Evolutionary conservation across 1,284 basidiomycete species (phyloP), one percentile per base, ranked within the genome.

Genomic region (Calocybe gambosa): DNA sequence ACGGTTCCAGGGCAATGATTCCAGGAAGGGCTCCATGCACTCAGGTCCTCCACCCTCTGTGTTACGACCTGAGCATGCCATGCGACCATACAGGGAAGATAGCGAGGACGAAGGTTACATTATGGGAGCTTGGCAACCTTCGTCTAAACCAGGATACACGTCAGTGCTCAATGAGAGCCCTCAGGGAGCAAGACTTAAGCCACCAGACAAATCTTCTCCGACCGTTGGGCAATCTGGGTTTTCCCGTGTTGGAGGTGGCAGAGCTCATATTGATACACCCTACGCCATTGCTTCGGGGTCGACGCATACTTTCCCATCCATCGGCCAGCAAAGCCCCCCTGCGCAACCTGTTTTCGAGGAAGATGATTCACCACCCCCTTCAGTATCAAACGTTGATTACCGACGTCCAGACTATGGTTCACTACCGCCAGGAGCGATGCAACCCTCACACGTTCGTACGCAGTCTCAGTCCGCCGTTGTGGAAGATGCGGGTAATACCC

Each of bases 81-180:
- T 85, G 50, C 73, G 77, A 46, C 85, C 86, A 15, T 89, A 89
- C 58, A 74, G 73, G 51, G 86, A 90, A 59, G 85, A 88, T 31
- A 85, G 75, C 54, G 86, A 80, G 21, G 85, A 89, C 56, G 89
- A 91, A 56, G 84, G 85, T 13, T 85, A 74, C 54, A 91, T 91
- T 56, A 91, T 92, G 85, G 82, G 80, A 37, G 84, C 89, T 18
- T 90, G 86, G 86, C 81, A 85, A 57, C 78, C 81, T 26, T 85
- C 81, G 68, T 75, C 68, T 8, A 69, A 74, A 10, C 61, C 70
- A 29, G 79, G 78, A 0, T 76, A 82, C 65, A 55, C 65, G 39
- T 59, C 71, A n/a, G 62, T 85, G 39, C 51, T 62, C 13, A 64
- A 65, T 29, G 51, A 59, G 25, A 62, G 62, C 29, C 64, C 59